Percentiles rank a stretch among this genome's conserved stretches.
Evolutionary conservation across 2,329 filamentous ascomycete genomes (phyloP).

Genomic region (Trichoderma arundinaceum): DNA sequence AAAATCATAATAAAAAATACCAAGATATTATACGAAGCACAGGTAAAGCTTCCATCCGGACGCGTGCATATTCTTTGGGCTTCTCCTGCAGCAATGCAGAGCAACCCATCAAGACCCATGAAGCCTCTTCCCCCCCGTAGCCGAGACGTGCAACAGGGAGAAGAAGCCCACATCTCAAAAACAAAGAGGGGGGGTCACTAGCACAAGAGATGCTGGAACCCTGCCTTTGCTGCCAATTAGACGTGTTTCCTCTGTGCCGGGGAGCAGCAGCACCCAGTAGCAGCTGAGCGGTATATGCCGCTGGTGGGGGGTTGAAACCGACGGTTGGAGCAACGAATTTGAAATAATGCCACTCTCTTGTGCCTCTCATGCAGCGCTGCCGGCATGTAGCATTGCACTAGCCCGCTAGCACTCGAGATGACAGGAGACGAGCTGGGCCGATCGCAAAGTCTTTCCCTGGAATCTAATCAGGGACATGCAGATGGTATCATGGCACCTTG

Average conservation of each 20-base stretch:
- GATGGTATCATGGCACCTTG: background rate
- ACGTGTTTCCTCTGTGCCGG: slow-evolving; percentile 3
- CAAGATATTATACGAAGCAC: no score
- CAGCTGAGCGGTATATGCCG: slow-evolving; percentile 16
- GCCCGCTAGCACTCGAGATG: background rate
- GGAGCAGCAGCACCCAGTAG: background rate
- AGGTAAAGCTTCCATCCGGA: background rate
- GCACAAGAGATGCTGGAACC: no score
- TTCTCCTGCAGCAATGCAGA: slow-evolving; percentile 21
- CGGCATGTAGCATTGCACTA: slow-evolving; percentile 5
- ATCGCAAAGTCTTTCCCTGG: slow-evolving; percentile 28
- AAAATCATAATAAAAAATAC: no score
- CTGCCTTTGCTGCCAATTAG: background rate
- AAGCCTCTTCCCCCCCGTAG: no score
- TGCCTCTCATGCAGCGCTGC: no score
- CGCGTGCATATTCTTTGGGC: slow-evolving; percentile 14
- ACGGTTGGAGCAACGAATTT: slow-evolving; percentile 10
- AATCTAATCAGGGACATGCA: slow-evolving; percentile 17
- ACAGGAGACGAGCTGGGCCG: background rate
- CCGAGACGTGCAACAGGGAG: slow-evolving; percentile 4
- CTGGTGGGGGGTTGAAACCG: slow-evolving; percentile 4
- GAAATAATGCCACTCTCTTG: slow-evolving; percentile 8
- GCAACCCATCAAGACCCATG: no score
- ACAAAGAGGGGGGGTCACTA: background rate
- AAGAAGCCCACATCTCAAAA: background rate